Conservation (phyloP, 192 early-diverging fungal genomes). For the Coemansia sp. region DNA sequence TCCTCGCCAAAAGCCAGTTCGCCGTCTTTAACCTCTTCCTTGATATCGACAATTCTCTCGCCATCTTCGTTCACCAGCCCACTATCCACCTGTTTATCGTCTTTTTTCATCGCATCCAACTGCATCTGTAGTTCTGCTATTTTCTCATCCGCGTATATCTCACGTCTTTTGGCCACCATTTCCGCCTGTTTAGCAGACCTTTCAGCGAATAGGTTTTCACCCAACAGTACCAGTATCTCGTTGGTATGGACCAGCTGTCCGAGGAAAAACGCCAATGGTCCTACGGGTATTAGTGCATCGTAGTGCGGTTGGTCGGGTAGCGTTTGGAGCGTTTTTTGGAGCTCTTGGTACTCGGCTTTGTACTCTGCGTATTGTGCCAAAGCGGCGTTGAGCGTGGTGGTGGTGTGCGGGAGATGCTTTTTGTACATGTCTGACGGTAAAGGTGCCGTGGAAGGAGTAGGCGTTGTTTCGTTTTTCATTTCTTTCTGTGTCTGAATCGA, state of each 20-base stretch:
- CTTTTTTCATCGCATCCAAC: slow-evolving; percentile 16
- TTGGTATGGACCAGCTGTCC: slow-evolving; percentile 91
- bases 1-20: slow-evolving; percentile 14
- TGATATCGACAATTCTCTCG: slow-evolving; percentile 53
- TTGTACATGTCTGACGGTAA: background rate
- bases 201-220: slow-evolving; percentile 94
- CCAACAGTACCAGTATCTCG: slow-evolving; percentile 80
- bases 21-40: slow-evolving; percentile 32
- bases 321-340: slow-evolving; percentile 25
- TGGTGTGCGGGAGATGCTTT: slow-evolving; percentile 17
- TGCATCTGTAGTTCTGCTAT: slow-evolving; percentile 16
- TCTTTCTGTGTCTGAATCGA: background rate
- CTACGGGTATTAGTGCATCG: slow-evolving; percentile 69
- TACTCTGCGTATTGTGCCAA: slow-evolving; percentile 32
- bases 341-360: slow-evolving; percentile 36
- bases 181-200: slow-evolving; percentile 71
- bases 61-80: slow-evolving; percentile 45
- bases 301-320: slow-evolving; percentile 37
- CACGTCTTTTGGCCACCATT: slow-evolving; percentile 67
- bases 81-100: slow-evolving; percentile 7
- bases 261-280: slow-evolving; percentile 84
- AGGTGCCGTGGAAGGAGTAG: background rate
- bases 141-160: slow-evolving; percentile 41
- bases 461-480: background rate
- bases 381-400: slow-evolving; percentile 6